Conservation (phyloP, 2,329 filamentous ascomycete species). For the Sporothrix pallida region DNA sequence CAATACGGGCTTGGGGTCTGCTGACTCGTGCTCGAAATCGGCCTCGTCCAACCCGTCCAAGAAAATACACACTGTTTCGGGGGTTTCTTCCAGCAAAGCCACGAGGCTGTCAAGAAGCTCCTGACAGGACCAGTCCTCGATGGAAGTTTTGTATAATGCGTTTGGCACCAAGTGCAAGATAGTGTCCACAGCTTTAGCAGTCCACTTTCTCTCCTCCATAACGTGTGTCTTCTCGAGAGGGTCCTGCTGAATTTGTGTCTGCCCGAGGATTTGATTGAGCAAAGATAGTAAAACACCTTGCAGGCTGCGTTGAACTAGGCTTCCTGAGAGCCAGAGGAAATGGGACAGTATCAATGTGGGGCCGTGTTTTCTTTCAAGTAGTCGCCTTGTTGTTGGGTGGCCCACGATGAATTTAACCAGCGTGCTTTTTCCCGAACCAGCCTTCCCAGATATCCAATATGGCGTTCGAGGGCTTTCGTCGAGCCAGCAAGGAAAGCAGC, state of each 20-base stretch:
- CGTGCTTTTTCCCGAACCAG: conserved; percentile 23
- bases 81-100: background rate
- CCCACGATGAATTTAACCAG: conserved; percentile 2
- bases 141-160: background rate
- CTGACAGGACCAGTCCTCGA: conserved; percentile 4
- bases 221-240: too few relatives aligned
- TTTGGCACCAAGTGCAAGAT: background rate
- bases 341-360: conserved; percentile 6
- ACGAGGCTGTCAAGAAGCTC: background rate
- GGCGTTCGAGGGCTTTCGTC: background rate
- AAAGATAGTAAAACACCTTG: conserved; percentile 7
- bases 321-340: conserved; percentile 24
- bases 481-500: conserved; percentile 23
- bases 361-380: background rate
- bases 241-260: background rate
- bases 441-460: conserved; percentile 18
- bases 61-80: background rate
- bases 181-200: background rate
- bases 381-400: background rate
- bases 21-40: background rate
- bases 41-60: conserved; percentile 20
- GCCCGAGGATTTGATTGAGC: background rate
- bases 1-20: background rate
- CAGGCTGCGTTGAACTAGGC: conserved; percentile 6
- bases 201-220: background rate